These are phyloP conservation scores for Filosporella fistucella DNA, from an alignment of 495 filamentous ascomycete species.

Conservation along the genomic window DNA sequence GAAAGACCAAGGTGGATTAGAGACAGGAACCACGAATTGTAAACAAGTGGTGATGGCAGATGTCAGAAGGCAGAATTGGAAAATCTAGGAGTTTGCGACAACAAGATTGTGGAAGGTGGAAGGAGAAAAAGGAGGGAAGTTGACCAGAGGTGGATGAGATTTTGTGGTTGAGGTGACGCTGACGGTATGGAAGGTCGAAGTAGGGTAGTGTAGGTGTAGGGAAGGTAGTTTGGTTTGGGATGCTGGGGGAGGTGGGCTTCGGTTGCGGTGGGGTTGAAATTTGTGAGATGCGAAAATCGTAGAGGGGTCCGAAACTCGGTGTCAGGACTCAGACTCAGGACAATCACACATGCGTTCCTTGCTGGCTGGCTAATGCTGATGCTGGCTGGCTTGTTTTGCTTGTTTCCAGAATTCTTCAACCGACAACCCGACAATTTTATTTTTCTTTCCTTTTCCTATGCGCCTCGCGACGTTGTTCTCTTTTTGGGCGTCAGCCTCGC, in stretches of 20 bases:
- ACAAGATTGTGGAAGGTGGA: not conserved
- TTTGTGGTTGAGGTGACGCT: not conserved
- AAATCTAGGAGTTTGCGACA: not conserved
- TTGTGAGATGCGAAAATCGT: not conserved
- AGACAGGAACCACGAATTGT: too few relatives aligned
- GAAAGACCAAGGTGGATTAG: too few relatives aligned
- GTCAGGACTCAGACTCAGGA: too few relatives aligned
- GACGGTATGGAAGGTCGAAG: not conserved
- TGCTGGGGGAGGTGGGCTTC: not conserved
- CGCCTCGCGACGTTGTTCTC: conserved; percentile 5
- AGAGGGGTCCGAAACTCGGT: conserved; percentile 16
- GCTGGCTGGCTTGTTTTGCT: too few relatives aligned
- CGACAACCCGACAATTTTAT: not conserved
- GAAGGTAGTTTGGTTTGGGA: not conserved
- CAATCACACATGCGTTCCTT: too few relatives aligned
- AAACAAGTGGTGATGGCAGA: too few relatives aligned
- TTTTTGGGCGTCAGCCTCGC: conserved; percentile 13
- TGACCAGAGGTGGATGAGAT: not conserved
- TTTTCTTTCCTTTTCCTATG: not conserved
- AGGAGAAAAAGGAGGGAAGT: not conserved
- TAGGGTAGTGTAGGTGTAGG: not conserved
- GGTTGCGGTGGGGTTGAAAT: not conserved
- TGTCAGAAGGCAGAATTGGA: too few relatives aligned
- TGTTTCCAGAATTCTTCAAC: conserved; percentile 10
- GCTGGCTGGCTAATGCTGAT: too few relatives aligned